A percentile compares a stretch with the other conserved stretches of the same genome.
Conservation (phyloP, 2,329 filamentous ascomycete genomes). For the Neofusicoccum umdonicola region DNA sequence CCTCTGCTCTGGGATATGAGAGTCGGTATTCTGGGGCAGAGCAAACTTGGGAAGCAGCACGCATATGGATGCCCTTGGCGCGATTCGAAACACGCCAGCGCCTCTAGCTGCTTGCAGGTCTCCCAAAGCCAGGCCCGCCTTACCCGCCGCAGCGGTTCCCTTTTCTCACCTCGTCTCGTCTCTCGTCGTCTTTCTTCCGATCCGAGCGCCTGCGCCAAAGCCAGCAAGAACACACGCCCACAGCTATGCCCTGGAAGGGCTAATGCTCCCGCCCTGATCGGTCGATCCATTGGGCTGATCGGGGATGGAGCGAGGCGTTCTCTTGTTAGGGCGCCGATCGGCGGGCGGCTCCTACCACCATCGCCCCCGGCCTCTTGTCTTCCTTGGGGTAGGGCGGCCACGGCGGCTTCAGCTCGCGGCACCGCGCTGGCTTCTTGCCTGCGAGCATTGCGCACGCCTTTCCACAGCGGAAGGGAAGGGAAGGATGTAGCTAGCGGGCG, state of each 20-base stretch:
- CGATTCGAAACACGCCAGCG: not conserved
- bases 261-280: conserved; percentile 1
- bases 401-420: not conserved
- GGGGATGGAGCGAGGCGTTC: not conserved
- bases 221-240: not conserved
- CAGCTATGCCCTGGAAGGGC: not conserved
- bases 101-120: conserved; percentile 4
- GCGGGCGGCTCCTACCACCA: not conserved
- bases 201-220: not conserved
- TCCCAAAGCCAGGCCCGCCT: not conserved
- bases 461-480: not conserved
- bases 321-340: not conserved
- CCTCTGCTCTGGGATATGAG: not conserved
- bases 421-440: not conserved
- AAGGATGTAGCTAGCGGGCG: not conserved
- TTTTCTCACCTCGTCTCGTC: not conserved
- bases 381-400: not conserved
- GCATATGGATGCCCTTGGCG: not conserved
- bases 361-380: not conserved
- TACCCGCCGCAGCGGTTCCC: conserved; percentile 1
- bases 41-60: not conserved
- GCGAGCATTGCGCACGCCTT: not conserved
- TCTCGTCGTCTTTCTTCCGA: not conserved
- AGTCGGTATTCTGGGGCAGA: not conserved
- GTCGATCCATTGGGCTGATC: conserved; percentile 1